Percentiles rank a stretch among this genome's conserved stretches.
These are phyloP conservation scores for Amborella trichopoda DNA, from an alignment of 164 flowering plant species.

Conservation along the genomic window DNA sequence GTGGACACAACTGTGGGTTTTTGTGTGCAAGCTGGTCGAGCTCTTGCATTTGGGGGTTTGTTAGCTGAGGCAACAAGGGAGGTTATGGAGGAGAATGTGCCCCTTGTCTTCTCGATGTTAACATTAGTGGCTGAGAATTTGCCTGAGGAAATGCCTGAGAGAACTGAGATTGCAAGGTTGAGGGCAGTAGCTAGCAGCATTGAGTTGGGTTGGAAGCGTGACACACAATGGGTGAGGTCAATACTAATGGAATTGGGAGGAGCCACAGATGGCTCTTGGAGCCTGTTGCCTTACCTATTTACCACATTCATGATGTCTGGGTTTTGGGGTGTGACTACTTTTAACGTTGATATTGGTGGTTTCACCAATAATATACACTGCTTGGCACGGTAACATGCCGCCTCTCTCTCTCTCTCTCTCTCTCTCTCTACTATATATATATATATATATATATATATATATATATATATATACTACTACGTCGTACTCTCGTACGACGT, in stretches of 20 bases:
- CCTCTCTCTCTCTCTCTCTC: no score
- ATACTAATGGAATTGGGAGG: constrained; percentile 76
- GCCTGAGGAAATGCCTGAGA: constrained; percentile 76
- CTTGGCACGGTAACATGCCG: constrained; percentile 88
- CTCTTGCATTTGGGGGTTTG: constrained; percentile 67
- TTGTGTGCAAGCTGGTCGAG: constrained; percentile 91
- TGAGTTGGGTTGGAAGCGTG: constrained; percentile 58
- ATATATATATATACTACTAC: no score
- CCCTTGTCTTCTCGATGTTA: constrained; percentile 65
- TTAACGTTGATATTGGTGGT: constrained; percentile 79
- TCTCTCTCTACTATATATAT: no score
- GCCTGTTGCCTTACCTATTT: constrained; percentile 72
- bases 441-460: no score
- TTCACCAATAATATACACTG: constrained; percentile 92
- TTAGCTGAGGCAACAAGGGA: constrained; percentile 78
- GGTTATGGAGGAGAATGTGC: constrained; percentile 83
- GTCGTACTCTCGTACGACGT: no score
- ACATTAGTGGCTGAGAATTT: constrained; percentile 57
- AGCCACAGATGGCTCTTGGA: constrained; percentile 87
- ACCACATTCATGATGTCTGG: constrained; percentile 79
- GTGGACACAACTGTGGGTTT: constrained; percentile 85
- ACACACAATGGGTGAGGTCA: constrained; percentile 76
- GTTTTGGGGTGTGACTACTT: constrained; percentile 75
- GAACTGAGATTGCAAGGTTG: constrained; percentile 66
- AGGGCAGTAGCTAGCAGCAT: constrained; percentile 60